Percentiles rank a stretch among this genome's conserved stretches.
These are phyloP conservation scores for Lasiosphaeria ovina DNA, from an alignment of 495 filamentous ascomycete genomes.

Conservation along the genomic window DNA sequence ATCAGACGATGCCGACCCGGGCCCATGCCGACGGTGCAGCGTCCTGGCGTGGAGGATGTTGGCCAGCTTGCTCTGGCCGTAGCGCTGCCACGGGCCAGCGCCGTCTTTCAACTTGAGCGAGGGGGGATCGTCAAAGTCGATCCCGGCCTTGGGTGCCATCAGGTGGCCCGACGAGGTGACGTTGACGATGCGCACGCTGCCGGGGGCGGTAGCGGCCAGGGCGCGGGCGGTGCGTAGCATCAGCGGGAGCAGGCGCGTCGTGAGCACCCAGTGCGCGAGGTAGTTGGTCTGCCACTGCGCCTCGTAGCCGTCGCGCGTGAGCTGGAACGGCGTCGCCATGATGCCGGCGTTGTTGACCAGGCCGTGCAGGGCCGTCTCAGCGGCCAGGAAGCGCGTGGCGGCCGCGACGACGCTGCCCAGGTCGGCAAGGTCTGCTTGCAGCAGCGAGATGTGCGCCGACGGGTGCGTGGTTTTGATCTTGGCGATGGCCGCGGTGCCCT, in stretches of 20 bases:
- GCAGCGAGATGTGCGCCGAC: slow-evolving; percentile 36
- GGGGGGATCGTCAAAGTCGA: slow-evolving; percentile 36
- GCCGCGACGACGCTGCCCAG: slow-evolving; percentile 28
- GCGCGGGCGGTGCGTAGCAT: slow-evolving; percentile 30
- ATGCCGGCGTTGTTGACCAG: slow-evolving; percentile 39
- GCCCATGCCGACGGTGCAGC: slow-evolving; percentile 36
- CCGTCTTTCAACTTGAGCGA: slow-evolving; percentile 17
- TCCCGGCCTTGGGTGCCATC: slow-evolving; percentile 31
- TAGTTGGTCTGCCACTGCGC: slow-evolving; percentile 49
- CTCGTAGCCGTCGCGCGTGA: slow-evolving; percentile 50
- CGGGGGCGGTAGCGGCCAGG: slow-evolving; percentile 23
- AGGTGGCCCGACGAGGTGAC: slow-evolving; percentile 40
- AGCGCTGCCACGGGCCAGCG: slow-evolving; percentile 14
- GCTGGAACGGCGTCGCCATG: slow-evolving; percentile 21
- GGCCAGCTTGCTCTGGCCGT: slow-evolving; percentile 26
- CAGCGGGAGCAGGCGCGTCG: slow-evolving; percentile 39
- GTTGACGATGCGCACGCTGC: slow-evolving; percentile 42
- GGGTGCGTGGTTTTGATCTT: slow-evolving; percentile 34
- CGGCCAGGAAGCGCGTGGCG: slow-evolving; percentile 6
- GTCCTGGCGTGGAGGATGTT: slow-evolving; percentile 33
- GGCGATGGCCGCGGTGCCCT: slow-evolving; percentile 37
- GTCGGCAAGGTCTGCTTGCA: slow-evolving; percentile 45
- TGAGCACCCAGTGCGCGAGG: slow-evolving; percentile 44
- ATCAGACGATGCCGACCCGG: too few relatives aligned
- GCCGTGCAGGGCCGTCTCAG: slow-evolving; percentile 29